These are phyloP conservation scores for Apostasia ramifera DNA, from an alignment of 106 monocot genomes.

Conservation along the genomic window DNA sequence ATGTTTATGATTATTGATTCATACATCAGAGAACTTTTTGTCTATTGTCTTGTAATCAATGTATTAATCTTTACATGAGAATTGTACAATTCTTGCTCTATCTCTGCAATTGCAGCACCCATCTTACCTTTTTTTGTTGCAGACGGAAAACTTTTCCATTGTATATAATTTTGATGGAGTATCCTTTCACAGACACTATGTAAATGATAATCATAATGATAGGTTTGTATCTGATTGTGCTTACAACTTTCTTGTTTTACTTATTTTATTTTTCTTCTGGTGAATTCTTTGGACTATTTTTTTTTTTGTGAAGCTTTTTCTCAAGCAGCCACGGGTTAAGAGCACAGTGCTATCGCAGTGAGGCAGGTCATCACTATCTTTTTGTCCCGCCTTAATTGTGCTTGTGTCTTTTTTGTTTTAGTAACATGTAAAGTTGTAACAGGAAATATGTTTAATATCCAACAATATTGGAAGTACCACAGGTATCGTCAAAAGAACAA, in stretches of 20 bases:
- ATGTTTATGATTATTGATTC: no score
- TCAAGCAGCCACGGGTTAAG: slow-evolving; percentile 42
- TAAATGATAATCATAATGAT: slow-evolving; percentile 16
- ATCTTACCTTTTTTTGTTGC: not conserved
- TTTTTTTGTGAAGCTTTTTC: slow-evolving; percentile 28
- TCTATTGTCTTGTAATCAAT: no score
- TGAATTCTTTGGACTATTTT: not conserved
- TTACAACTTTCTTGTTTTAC: not conserved
- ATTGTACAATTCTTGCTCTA: not conserved
- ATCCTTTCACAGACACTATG: slow-evolving; percentile 45
- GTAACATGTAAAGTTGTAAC: slow-evolving; percentile 6
- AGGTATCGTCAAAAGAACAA: slow-evolving; percentile 46
- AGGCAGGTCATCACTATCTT: slow-evolving; percentile 17
- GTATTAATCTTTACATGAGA: no score
- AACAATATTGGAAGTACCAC: slow-evolving; percentile 46
- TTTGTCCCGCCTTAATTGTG: not conserved
- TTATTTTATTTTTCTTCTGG: not conserved
- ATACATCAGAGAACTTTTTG: no score
- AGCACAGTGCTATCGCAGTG: slow-evolving; percentile 24
- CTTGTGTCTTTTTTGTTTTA: not conserved
- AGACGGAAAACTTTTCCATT: slow-evolving; percentile 45
- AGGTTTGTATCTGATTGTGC: slow-evolving; percentile 22
- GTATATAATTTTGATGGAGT: slow-evolving; percentile 47
- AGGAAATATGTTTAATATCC: slow-evolving; percentile 21
- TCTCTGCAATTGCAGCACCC: not conserved